phyloP scores from a whole-genome alignment of 306 rosid species.

The Begonia fuchsioides region DNA sequence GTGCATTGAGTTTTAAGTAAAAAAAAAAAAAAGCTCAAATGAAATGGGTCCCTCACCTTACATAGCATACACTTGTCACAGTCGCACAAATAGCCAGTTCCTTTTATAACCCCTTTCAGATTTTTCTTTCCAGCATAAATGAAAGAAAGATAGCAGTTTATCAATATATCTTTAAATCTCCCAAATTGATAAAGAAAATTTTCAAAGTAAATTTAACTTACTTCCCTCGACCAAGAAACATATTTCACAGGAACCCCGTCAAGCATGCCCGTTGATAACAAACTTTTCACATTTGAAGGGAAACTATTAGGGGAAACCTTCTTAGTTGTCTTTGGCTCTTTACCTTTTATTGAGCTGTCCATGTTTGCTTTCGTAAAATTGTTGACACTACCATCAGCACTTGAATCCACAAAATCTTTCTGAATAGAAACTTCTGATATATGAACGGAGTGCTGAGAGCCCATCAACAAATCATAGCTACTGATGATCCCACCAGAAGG shows the following conservation, averaged over 20 bases:
- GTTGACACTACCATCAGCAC: constrained; percentile 23
- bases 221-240: constrained; percentile 76
- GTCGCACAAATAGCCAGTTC: constrained; percentile 66
- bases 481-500: constrained; percentile 26
- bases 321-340: constrained; percentile 38
- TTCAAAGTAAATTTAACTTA: constrained; percentile 28
- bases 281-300: constrained; percentile 71
- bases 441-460: constrained; percentile 18
- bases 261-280: constrained; percentile 77
- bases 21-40: background rate
- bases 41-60: background rate
- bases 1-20: constrained; percentile 2
- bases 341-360: background rate
- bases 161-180: background rate
- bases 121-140: constrained; percentile 54
- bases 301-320: constrained; percentile 51
- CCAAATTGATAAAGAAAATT: constrained; percentile 17
- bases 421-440: constrained; percentile 23
- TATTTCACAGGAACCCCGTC: constrained; percentile 80
- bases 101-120: constrained; percentile 55
- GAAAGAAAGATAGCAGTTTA: constrained; percentile 26
- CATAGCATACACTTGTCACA: constrained; percentile 23
- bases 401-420: constrained; percentile 24
- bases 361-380: constrained; percentile 16
- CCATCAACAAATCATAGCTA: constrained; percentile 39